These are phyloP conservation scores for Alternaria sp. DNA, from an alignment of 2,329 filamentous ascomycete species.

Conservation along the genomic window DNA sequence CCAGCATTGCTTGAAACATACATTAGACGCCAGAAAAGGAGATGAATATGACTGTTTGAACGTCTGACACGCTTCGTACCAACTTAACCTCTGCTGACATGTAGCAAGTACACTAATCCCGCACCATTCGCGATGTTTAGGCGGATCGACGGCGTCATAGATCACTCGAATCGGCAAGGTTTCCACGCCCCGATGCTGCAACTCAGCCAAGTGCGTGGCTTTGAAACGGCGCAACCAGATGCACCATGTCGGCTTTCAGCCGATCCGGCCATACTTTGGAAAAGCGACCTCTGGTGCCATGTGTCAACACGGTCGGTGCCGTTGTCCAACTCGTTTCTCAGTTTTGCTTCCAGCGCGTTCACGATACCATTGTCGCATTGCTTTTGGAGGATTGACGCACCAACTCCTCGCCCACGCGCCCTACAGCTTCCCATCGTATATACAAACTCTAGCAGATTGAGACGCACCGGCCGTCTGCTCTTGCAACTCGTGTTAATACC, in stretches of 20 bases:
- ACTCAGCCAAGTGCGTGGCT: slow-evolving; percentile 20
- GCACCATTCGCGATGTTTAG: slow-evolving; percentile 10
- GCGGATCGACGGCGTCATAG: slow-evolving; percentile 46
- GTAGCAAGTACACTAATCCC: neutral
- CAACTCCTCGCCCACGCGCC: neutral
- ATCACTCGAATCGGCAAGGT: slow-evolving; percentile 48
- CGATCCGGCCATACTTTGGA: slow-evolving; percentile 21
- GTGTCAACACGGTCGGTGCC: slow-evolving; percentile 4
- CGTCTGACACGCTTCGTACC: neutral
- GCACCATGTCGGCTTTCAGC: slow-evolving; percentile 29
- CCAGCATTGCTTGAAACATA: slow-evolving; percentile 3
- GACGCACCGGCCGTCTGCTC: neutral
- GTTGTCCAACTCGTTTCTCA: slow-evolving; percentile 16
- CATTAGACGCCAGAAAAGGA: neutral
- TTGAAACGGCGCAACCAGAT: slow-evolving; percentile 32
- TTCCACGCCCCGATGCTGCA: slow-evolving; percentile 38
- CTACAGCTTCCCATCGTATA: neutral
- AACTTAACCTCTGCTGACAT: neutral
- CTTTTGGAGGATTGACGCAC: slow-evolving; percentile 6
- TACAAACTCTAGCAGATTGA: neutral
- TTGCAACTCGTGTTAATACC: neutral
- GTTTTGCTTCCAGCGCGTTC: slow-evolving; percentile 11
- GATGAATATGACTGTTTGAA: neutral
- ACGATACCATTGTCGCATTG: slow-evolving; percentile 11
- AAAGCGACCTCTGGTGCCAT: slow-evolving; percentile 13